Evolutionary conservation across 805 yeast species (phyloP).

Genomic region (Metschnikowia henanensis): DNA sequence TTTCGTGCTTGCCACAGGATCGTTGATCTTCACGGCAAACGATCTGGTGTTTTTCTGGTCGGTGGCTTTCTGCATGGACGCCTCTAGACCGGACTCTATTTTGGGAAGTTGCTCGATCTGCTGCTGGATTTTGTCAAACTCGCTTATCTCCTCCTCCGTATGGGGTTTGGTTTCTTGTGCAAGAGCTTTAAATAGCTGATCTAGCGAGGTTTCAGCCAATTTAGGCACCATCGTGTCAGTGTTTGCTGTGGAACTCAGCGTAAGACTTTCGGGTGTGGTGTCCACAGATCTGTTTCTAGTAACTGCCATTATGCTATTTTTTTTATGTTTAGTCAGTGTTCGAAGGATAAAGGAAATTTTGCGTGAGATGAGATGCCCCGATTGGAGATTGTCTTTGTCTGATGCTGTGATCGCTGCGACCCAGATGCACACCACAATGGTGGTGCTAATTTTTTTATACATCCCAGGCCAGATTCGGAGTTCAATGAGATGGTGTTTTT

Average conservation of each 20-base stretch:
- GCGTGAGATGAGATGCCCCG: background rate
- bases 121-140: constrained; percentile 34
- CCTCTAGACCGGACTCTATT: constrained; percentile 33
- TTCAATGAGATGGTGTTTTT: no score
- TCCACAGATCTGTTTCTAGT: constrained; percentile 15
- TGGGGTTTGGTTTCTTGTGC: constrained; percentile 23
- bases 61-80: constrained; percentile 14
- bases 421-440: background rate
- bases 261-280: constrained; percentile 24
- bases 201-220: constrained; percentile 24
- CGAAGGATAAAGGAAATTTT: background rate
- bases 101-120: constrained; percentile 41
- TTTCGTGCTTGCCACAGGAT: constrained; percentile 24
- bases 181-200: constrained; percentile 32
- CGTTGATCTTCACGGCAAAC: constrained; percentile 32
- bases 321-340: background rate
- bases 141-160: constrained; percentile 9
- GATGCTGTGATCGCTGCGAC: constrained; percentile 1
- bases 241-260: constrained; percentile 19
- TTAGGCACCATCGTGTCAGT: constrained; percentile 3
- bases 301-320: constrained; percentile 21
- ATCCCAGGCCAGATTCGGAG: no score
- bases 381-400: background rate
- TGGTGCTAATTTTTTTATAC: no score
- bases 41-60: constrained; percentile 9